Conservation (phyloP, 2,329 filamentous ascomycete genomes). For the Pseudogymnoascus pannorum region DNA sequence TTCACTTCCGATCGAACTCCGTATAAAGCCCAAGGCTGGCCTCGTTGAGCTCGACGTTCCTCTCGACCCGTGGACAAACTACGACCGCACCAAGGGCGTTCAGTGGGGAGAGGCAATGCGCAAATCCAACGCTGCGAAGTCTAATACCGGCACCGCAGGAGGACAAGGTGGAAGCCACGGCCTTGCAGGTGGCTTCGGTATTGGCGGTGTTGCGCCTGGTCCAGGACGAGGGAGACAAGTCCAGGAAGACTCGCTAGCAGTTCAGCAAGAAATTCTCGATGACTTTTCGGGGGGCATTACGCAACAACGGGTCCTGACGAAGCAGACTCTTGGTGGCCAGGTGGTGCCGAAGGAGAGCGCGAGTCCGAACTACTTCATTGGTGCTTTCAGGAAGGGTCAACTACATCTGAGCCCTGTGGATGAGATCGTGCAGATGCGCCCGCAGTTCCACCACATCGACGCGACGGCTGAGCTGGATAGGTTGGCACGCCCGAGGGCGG, state of each 20-base stretch:
- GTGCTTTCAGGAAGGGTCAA: constrained; percentile 79
- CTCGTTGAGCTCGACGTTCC: constrained; percentile 92
- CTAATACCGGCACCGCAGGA: constrained; percentile 40
- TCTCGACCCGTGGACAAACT: constrained; percentile 59
- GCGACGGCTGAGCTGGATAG: constrained; percentile 62
- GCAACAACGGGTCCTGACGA: constrained; percentile 64
- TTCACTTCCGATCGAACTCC: constrained; percentile 61
- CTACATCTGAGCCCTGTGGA: constrained; percentile 80
- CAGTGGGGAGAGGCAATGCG: constrained; percentile 72
- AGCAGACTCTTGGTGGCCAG: constrained; percentile 80
- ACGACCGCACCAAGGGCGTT: constrained; percentile 77
- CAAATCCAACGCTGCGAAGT: constrained; percentile 43
- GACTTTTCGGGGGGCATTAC: constrained; percentile 63
- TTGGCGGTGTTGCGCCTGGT: constrained; percentile 38
- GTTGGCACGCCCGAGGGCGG: constrained; percentile 35
- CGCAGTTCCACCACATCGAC: constrained; percentile 89
- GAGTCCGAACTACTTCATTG: constrained; percentile 68
- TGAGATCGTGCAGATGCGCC: constrained; percentile 79
- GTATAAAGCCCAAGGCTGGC: constrained; percentile 73
- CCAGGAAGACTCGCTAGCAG: constrained; percentile 39
- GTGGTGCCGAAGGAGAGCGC: constrained; percentile 60
- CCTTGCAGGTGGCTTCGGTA: constrained; percentile 65
- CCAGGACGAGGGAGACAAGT: constrained; percentile 31
- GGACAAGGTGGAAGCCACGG: constrained; percentile 62
- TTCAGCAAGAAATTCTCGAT: constrained; percentile 33